Conservation (phyloP, 176 grass and related monocot genomes). For the Puccinellia tenuiflora region DNA sequence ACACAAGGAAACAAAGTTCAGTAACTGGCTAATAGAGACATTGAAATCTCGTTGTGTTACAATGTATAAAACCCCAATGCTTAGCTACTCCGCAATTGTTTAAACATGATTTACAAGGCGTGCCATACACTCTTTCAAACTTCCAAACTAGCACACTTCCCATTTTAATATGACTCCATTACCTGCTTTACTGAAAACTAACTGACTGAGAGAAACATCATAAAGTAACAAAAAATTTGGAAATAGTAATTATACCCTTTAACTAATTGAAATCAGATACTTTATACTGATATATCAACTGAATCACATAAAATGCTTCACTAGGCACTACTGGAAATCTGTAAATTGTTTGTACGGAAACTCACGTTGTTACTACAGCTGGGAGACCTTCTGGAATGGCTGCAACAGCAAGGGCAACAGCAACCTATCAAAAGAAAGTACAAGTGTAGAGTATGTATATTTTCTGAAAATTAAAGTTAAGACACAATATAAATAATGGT, state of each 20-base stretch:
- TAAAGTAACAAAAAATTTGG: not conserved
- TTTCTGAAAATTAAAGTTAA: conserved; percentile 13
- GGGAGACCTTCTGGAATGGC: conserved; percentile 99
- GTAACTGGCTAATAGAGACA: not conserved
- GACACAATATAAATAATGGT: not conserved
- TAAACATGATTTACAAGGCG: not conserved
- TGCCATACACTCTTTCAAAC: not conserved
- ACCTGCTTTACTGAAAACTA: not conserved
- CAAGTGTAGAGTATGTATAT: not conserved
- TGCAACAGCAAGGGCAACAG: conserved; percentile 93
- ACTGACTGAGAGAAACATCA: not conserved
- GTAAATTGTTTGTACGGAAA: conserved; percentile 30
- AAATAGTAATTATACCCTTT: conserved; percentile 3
- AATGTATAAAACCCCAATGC: not conserved
- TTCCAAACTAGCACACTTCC: not conserved
- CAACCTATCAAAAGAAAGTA: conserved; percentile 60
- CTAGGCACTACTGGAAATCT: not conserved
- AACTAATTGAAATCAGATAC: not conserved
- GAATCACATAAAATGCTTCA: not conserved
- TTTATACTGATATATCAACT: not conserved
- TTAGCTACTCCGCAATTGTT: not conserved
- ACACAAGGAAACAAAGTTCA: not conserved
- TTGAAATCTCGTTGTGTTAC: not conserved
- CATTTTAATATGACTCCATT: not conserved
- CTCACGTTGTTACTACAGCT: conserved; percentile 97